These are phyloP conservation scores for Fusarium guadeloupense DNA, from an alignment of 2,329 filamentous ascomycete genomes.

Conservation along the genomic window DNA sequence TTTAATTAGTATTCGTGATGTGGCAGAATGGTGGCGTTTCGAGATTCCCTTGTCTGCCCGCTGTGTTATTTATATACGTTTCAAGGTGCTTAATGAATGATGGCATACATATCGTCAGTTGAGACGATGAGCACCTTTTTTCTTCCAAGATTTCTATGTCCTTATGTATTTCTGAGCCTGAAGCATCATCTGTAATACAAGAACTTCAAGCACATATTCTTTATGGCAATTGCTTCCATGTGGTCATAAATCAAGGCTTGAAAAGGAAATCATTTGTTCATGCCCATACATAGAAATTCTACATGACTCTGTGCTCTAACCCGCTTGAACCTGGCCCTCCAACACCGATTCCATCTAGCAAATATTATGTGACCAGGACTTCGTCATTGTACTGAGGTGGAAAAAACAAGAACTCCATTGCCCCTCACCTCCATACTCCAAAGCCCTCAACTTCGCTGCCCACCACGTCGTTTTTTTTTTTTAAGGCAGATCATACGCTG, in stretches of 20 bases:
- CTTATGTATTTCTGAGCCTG: neutral
- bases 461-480: slow-evolving; percentile 12
- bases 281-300: slow-evolving; percentile 11
- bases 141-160: neutral
- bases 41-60: neutral
- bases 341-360: slow-evolving; percentile 22
- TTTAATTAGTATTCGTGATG: slow-evolving; percentile 15
- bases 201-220: too few relatives aligned
- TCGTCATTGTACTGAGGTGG: neutral
- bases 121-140: neutral
- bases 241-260: neutral
- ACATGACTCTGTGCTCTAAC: slow-evolving; percentile 24
- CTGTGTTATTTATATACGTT: slow-evolving; percentile 16
- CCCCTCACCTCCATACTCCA: slow-evolving; percentile 23
- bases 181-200: neutral
- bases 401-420: slow-evolving; percentile 30
- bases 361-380: slow-evolving; percentile 25
- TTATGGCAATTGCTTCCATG: too few relatives aligned
- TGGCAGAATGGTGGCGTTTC: slow-evolving; percentile 4
- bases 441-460: slow-evolving; percentile 25
- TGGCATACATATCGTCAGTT: neutral
- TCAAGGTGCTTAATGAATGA: slow-evolving; percentile 13
- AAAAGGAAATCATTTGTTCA: neutral
- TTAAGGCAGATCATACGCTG: neutral
- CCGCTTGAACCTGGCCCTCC: slow-evolving; percentile 4